Percentiles rank a stretch among this genome's conserved stretches.
Conservation (phyloP, 306 rosid genomes). For the Quillaja saponaria region DNA sequence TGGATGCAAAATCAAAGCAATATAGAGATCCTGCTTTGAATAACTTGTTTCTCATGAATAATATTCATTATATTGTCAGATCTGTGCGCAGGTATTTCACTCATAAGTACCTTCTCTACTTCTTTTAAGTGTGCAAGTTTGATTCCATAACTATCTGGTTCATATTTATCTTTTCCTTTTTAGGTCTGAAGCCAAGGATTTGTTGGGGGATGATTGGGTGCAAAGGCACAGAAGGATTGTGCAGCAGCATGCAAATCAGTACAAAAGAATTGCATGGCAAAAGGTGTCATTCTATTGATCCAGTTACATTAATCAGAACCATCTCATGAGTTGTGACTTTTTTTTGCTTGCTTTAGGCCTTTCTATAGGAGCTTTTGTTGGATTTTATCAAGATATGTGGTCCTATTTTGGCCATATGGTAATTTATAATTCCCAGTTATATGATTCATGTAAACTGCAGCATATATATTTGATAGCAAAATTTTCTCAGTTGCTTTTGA, state of each 20-base stretch:
- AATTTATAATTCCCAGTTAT: background rate
- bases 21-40: conserved; percentile 81
- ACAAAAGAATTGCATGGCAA: conserved; percentile 91
- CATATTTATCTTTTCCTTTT: conserved; percentile 27
- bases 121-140: conserved; percentile 21
- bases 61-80: conserved; percentile 93
- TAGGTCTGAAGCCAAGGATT: conserved; percentile 99
- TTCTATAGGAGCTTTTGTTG: conserved; percentile 8
- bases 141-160: conserved; percentile 15
- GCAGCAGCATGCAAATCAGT: conserved; percentile 96
- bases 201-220: conserved; percentile 99
- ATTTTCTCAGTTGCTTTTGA: background rate
- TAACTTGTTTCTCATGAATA: conserved; percentile 95
- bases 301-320: background rate
- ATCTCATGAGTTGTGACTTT: conserved; percentile 18
- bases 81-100: conserved; percentile 81
- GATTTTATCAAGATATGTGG: background rate
- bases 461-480: background rate
- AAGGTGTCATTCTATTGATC: conserved; percentile 56
- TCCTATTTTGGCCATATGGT: background rate
- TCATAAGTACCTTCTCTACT: conserved; percentile 3
- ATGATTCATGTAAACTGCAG: conserved; percentile 1
- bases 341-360: background rate
- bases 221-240: conserved; percentile 87
- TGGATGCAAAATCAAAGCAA: conserved; percentile 95